Evolutionary conservation across 225 moss, liverwort and hornwort genomes (phyloP).

Genomic region (Marchantia paleacea): DNA sequence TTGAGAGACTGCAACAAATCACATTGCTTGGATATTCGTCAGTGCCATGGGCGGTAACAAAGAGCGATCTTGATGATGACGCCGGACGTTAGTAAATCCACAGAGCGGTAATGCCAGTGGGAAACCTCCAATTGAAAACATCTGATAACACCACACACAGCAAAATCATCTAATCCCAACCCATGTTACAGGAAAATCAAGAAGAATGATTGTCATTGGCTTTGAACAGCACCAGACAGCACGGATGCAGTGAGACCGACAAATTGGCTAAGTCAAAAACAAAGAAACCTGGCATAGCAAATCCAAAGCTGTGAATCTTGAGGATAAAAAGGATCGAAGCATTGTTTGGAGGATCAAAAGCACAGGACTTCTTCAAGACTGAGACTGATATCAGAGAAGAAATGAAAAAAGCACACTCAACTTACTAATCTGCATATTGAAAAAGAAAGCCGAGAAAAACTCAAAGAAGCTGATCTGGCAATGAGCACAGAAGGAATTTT

Average conservation of each 20-base stretch:
- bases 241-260: not conserved
- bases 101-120: not conserved
- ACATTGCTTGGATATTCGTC: not conserved
- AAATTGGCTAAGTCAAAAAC: not conserved
- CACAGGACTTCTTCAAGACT: not conserved
- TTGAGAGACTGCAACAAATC: not conserved
- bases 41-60: not conserved
- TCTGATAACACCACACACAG: too few relatives aligned
- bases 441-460: too few relatives aligned
- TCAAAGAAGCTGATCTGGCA: not conserved
- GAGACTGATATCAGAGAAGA: not conserved
- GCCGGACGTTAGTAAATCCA: not conserved
- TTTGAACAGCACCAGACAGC: not conserved
- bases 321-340: not conserved
- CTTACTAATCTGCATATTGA: too few relatives aligned
- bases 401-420: not conserved
- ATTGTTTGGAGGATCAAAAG: not conserved
- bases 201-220: not conserved
- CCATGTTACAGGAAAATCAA: not conserved
- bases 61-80: not conserved
- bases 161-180: too few relatives aligned
- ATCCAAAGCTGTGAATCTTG: not conserved
- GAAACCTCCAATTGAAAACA: not conserved
- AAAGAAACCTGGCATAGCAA: not conserved
- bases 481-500: not conserved